Conservation (phyloP, 2,329 filamentous ascomycete species). For the Talaromyces sp. region DNA sequence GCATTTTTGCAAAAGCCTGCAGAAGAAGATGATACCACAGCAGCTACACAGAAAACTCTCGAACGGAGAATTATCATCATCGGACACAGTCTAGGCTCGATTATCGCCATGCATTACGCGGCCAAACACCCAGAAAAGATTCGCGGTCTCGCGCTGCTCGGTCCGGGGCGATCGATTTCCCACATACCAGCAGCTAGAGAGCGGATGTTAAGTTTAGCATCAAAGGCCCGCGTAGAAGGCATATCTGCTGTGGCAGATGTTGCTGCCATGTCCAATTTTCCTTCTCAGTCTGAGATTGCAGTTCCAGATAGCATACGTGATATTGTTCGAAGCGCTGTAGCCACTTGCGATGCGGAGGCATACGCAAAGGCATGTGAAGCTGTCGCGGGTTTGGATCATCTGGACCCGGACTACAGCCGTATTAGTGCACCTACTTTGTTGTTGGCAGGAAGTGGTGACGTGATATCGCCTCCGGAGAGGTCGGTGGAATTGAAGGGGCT, state of each 20-base stretch:
- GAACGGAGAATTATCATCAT: conserved; percentile 24
- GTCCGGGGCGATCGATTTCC: conserved; percentile 28
- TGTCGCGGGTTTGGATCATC: conserved; percentile 12
- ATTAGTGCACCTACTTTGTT: conserved; percentile 11
- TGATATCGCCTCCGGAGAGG: conserved; percentile 12
- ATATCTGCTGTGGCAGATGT: conserved; percentile 13
- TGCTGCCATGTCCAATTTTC: conserved; percentile 13
- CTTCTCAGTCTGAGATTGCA: not conserved
- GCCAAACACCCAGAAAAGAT: conserved; percentile 26
- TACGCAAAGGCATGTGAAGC: conserved; percentile 14
- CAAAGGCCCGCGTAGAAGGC: conserved; percentile 6
- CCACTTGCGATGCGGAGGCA: conserved; percentile 9
- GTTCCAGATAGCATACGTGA: not conserved
- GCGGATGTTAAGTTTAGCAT: conserved; percentile 14
- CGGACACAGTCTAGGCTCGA: conserved; percentile 37
- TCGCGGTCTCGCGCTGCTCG: conserved; percentile 31
- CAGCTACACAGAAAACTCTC: not conserved
- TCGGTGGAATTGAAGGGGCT: conserved; percentile 5
- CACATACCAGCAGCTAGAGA: conserved; percentile 16
- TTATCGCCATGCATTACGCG: conserved; percentile 38
- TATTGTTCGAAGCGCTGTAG: not conserved
- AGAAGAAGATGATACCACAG: not conserved
- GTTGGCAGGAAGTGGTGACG: conserved; percentile 8
- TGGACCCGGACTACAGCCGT: conserved; percentile 6
- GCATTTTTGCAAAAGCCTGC: conserved; percentile 6